Evolutionary conservation across 2,329 filamentous ascomycete species (phyloP).

Genomic region (Pestalotiopsis sp.): DNA sequence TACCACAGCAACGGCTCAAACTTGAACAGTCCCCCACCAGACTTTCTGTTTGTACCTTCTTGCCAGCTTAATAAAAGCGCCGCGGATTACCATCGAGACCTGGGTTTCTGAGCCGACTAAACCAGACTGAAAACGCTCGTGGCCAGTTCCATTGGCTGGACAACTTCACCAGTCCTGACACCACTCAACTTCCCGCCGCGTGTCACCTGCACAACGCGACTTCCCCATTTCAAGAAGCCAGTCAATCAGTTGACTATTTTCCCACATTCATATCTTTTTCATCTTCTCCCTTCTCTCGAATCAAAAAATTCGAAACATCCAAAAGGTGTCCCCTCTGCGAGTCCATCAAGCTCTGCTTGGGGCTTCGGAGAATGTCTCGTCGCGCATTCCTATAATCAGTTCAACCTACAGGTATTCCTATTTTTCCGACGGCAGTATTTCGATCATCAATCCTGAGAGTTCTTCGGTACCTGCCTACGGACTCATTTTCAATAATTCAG

Average conservation of each 20-base stretch:
- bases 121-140: background rate
- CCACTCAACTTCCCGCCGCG: background rate
- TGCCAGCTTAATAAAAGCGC: too few relatives aligned
- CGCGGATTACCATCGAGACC: too few relatives aligned
- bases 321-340: background rate
- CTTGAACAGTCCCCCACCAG: too few relatives aligned
- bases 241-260: background rate
- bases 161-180: background rate
- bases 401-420: background rate
- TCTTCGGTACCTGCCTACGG: too few relatives aligned
- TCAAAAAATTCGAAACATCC: background rate
- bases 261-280: background rate
- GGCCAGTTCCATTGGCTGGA: background rate
- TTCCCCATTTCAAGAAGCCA: background rate
- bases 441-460: background rate
- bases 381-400: background rate
- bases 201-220: constrained; percentile 8
- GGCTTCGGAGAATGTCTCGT: background rate
- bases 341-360: background rate
- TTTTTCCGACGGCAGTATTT: background rate
- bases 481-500: too few relatives aligned
- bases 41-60: too few relatives aligned
- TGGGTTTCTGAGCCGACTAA: background rate
- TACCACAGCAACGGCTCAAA: too few relatives aligned
- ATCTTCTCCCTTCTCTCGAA: background rate